These are phyloP conservation scores for Erodium maritimum DNA, from an alignment of 345 rosid genomes.

Conservation along the genomic window DNA sequence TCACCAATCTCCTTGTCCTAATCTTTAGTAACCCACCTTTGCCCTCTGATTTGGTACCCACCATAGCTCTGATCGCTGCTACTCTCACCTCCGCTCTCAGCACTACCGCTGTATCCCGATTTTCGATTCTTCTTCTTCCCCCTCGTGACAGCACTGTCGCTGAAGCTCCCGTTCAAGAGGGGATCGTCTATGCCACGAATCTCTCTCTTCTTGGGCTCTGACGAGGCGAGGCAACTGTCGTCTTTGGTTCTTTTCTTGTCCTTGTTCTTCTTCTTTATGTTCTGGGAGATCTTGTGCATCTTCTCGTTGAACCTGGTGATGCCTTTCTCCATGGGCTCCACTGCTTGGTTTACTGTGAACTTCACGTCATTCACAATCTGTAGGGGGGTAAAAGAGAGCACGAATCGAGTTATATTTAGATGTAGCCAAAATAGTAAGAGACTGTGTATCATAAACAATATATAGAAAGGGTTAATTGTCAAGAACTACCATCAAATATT, in stretches of 20 bases:
- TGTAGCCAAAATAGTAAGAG: too few relatives aligned
- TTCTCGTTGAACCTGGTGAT: conserved; percentile 82
- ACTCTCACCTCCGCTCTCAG: conserved; percentile 95
- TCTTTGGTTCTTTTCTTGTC: conserved; percentile 75
- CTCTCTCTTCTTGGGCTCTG: conserved; percentile 52
- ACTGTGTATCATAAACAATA: too few relatives aligned
- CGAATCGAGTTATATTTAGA: not conserved
- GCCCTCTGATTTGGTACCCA: conserved; percentile 58
- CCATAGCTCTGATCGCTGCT: conserved; percentile 63
- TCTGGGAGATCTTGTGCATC: conserved; percentile 73
- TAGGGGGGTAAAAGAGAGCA: conserved; percentile 11
- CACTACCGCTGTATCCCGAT: conserved; percentile 53
- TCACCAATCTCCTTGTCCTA: too few relatives aligned
- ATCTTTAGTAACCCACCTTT: conserved; percentile 78
- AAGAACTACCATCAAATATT: too few relatives aligned
- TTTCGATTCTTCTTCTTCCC: conserved; percentile 62
- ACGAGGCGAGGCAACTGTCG: conserved; percentile 20
- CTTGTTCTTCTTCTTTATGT: conserved; percentile 65
- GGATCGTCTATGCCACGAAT: conserved; percentile 96
- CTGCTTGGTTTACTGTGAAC: conserved; percentile 94
- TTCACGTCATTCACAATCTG: conserved; percentile 91
- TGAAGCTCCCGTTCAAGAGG: conserved; percentile 73
- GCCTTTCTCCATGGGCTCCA: conserved; percentile 92
- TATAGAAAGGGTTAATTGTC: too few relatives aligned
- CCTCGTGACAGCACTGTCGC: conserved; percentile 61